Evolutionary conservation across 768 basidiomycete species (phyloP).

Genomic region (Suillus paluster): DNA sequence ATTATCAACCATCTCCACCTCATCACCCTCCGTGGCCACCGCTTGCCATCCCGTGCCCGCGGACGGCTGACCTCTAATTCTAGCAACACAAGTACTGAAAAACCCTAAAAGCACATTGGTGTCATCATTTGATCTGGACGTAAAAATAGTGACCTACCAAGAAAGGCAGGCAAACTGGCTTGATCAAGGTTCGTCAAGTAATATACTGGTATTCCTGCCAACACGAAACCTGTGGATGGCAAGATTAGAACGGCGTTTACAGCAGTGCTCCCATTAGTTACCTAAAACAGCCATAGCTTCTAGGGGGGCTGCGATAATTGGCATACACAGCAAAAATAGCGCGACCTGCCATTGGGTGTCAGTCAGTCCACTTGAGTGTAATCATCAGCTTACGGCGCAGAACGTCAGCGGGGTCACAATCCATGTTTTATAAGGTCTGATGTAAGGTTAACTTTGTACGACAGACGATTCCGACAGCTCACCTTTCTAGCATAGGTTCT

Average conservation of each 20-base stretch:
- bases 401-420: slow-evolving; percentile 89
- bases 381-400: slow-evolving; percentile 60
- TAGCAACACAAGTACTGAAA: slow-evolving; percentile 46
- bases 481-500: slow-evolving; percentile 89
- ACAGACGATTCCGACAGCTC: slow-evolving; percentile 10
- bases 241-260: slow-evolving; percentile 1
- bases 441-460: background rate
- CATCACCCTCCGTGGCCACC: slow-evolving; percentile 68
- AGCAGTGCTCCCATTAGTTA: slow-evolving; percentile 38
- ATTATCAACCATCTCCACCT: slow-evolving; percentile 67
- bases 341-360: slow-evolving; percentile 61
- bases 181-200: slow-evolving; percentile 68
- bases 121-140: slow-evolving; percentile 5
- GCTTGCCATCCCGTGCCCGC: slow-evolving; percentile 75
- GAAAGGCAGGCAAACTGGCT: slow-evolving; percentile 35
- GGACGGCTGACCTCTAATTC: slow-evolving; percentile 55
- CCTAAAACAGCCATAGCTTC: slow-evolving; percentile 88
- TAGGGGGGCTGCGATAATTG: slow-evolving; percentile 88
- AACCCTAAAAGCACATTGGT: slow-evolving; percentile 37
- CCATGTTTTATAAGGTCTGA: slow-evolving; percentile 93
- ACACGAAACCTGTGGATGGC: slow-evolving; percentile 64
- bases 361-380: background rate
- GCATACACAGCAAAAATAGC: slow-evolving; percentile 91
- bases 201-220: slow-evolving; percentile 81
- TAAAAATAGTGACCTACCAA: slow-evolving; percentile 38